phyloP scores from a whole-genome alignment of 208 protist species.

The Trypanosomatidae sp. region DNA sequence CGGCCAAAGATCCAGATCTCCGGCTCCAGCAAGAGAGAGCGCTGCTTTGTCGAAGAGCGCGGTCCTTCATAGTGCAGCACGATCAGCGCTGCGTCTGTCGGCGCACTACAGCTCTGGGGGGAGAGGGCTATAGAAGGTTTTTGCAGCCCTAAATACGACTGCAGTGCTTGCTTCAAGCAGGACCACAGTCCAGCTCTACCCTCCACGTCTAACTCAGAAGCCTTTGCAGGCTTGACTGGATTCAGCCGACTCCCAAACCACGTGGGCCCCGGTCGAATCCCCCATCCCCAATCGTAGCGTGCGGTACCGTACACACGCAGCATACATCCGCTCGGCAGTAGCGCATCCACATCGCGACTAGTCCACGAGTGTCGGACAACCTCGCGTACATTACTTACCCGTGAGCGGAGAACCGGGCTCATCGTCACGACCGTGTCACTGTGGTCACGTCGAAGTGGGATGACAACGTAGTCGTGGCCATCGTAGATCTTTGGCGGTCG shows the following conservation, averaged over 20 bases:
- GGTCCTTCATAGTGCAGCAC: slow-evolving; percentile 90
- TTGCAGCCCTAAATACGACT: background rate
- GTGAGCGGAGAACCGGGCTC: slow-evolving; percentile 68
- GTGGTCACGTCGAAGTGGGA: slow-evolving; percentile 70
- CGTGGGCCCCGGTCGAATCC: slow-evolving; percentile 52
- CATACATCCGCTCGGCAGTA: slow-evolving; percentile 56
- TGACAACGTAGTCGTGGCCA: slow-evolving; percentile 89
- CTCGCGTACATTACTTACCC: slow-evolving; percentile 46
- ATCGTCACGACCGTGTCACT: slow-evolving; percentile 69
- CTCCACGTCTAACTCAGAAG: no score
- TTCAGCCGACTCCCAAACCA: slow-evolving; percentile 74
- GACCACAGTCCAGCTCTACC: background rate
- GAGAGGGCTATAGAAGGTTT: background rate
- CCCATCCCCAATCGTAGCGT: slow-evolving; percentile 88
- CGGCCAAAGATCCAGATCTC: slow-evolving; percentile 71
- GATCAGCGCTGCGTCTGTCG: slow-evolving; percentile 59
- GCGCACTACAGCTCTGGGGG: background rate
- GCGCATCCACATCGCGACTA: slow-evolving; percentile 69
- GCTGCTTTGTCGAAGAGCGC: slow-evolving; percentile 49
- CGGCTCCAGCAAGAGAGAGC: slow-evolving; percentile 73
- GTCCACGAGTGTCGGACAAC: slow-evolving; percentile 79
- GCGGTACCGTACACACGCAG: slow-evolving; percentile 77
- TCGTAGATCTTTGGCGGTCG: slow-evolving; percentile 68
- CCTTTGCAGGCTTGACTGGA: slow-evolving; percentile 5
- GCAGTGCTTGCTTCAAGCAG: background rate